A percentile compares a stretch with the other conserved stretches of the same genome.
These are phyloP conservation scores for Kwoniella sp. DNA, from an alignment of 768 basidiomycete species.

Conservation along the genomic window DNA sequence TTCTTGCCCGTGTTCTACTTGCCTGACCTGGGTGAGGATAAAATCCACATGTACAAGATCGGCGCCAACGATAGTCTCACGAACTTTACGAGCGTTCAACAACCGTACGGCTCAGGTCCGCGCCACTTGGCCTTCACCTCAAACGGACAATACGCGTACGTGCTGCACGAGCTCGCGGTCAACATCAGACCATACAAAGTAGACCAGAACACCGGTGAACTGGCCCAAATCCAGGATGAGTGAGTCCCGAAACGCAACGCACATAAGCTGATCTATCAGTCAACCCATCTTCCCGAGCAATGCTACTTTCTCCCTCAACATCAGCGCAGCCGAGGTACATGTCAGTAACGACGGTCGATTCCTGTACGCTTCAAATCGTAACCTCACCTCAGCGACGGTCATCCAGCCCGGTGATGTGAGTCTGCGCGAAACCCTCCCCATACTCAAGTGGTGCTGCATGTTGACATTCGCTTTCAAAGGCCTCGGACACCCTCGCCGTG, in stretches of 20 bases:
- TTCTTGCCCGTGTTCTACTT: constrained; percentile 12
- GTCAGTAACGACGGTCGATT: constrained; percentile 14
- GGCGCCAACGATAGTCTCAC: constrained; percentile 7
- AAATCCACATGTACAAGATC: constrained; percentile 4
- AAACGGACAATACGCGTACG: constrained; percentile 11
- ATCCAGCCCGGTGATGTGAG: constrained; percentile 10
- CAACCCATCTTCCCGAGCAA: constrained; percentile 13
- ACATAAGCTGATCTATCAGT: not conserved
- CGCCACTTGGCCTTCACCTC: constrained; percentile 9
- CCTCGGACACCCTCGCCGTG: constrained; percentile 11
- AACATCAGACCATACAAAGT: constrained; percentile 13
- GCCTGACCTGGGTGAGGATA: constrained; percentile 13
- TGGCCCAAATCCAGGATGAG: constrained; percentile 11
- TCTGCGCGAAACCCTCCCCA: not conserved
- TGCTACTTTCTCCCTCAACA: constrained; percentile 11
- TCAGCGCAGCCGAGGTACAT: constrained; percentile 12
- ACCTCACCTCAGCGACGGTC: constrained; percentile 2
- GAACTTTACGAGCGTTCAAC: constrained; percentile 6
- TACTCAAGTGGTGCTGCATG: not conserved
- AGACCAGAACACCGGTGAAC: constrained; percentile 7
- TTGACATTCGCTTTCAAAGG: not conserved
- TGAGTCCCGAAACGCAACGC: not conserved
- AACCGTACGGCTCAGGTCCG: constrained; percentile 11
- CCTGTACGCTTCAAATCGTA: constrained; percentile 14
- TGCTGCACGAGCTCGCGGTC: constrained; percentile 11